Evolutionary conservation across 495 filamentous ascomycete genomes (phyloP).

Genomic region (Cercophora newfieldiana): DNA sequence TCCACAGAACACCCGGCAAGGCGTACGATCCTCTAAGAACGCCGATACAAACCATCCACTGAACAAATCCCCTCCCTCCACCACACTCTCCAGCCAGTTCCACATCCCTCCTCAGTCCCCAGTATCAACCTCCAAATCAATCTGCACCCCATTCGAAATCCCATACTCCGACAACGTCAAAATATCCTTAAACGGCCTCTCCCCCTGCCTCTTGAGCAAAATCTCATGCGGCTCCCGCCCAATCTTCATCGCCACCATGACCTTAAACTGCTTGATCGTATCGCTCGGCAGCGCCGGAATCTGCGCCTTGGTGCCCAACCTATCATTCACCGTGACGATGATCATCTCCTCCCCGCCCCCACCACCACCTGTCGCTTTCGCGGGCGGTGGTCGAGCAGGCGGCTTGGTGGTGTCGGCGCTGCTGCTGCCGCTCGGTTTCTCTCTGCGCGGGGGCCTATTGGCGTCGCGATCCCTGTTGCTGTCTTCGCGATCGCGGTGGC

Average conservation of each 20-base stretch:
- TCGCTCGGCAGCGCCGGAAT: constrained; percentile 85
- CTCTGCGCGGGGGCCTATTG: constrained; percentile 30
- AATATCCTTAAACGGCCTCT: constrained; percentile 87
- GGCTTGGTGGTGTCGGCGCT: no score
- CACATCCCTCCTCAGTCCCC: constrained; percentile 55
- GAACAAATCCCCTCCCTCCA: not conserved
- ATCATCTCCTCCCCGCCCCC: constrained; percentile 73
- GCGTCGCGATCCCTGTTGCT: constrained; percentile 23
- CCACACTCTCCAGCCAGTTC: not conserved
- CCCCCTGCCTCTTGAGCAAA: constrained; percentile 84
- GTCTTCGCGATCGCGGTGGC: constrained; percentile 17
- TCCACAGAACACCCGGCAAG: no score
- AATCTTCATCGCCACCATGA: constrained; percentile 81
- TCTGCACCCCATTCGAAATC: constrained; percentile 81
- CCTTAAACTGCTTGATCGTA: constrained; percentile 82
- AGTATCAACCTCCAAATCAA: constrained; percentile 84
- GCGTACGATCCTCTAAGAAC: no score
- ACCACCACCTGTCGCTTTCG: constrained; percentile 18
- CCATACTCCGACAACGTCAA: constrained; percentile 87
- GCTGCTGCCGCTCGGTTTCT: not conserved
- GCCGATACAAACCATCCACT: not conserved
- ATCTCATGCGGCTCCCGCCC: constrained; percentile 89
- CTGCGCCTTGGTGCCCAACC: constrained; percentile 83
- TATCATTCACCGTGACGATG: constrained; percentile 87
- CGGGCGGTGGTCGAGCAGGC: constrained; percentile 23